Percentiles rank a stretch among this genome's conserved stretches.
Evolutionary conservation across 169 alveolate genomes (phyloP).

Genomic region (Theileria sp.): DNA sequence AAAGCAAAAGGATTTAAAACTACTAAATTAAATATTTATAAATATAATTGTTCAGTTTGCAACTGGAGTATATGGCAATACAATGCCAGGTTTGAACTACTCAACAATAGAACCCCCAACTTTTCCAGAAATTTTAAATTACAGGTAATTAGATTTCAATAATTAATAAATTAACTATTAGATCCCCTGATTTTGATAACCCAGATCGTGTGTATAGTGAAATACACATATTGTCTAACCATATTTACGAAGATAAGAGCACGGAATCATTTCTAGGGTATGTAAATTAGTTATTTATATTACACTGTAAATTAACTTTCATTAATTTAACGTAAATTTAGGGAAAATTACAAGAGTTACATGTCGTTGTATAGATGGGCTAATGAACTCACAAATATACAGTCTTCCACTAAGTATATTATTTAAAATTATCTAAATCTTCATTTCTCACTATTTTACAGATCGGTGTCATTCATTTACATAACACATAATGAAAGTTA

Average conservation of each 20-base stretch:
- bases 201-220: constrained; percentile 42
- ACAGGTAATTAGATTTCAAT: constrained; percentile 12
- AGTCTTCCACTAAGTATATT: constrained; percentile 4
- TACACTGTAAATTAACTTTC: background rate
- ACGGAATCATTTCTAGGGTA: constrained; percentile 20
- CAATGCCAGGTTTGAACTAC: constrained; percentile 36
- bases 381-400: constrained; percentile 10
- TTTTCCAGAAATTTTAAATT: constrained; percentile 37
- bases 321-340: background rate
- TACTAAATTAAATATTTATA: background rate
- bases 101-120: constrained; percentile 40
- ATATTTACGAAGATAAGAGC: constrained; percentile 43
- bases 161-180: background rate
- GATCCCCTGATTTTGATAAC: constrained; percentile 51
- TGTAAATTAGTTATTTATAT: background rate
- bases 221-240: constrained; percentile 56
- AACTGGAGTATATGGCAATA: constrained; percentile 17
- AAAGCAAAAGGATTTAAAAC: background rate
- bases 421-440: background rate
- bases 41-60: background rate
- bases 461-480: constrained; percentile 13
- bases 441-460: background rate
- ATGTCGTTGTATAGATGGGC: constrained; percentile 55
- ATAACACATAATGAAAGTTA: background rate
- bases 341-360: constrained; percentile 46